These are phyloP conservation scores for Beta corolliflora DNA, from an alignment of 179 eudicot genomes.

Conservation along the genomic window DNA sequence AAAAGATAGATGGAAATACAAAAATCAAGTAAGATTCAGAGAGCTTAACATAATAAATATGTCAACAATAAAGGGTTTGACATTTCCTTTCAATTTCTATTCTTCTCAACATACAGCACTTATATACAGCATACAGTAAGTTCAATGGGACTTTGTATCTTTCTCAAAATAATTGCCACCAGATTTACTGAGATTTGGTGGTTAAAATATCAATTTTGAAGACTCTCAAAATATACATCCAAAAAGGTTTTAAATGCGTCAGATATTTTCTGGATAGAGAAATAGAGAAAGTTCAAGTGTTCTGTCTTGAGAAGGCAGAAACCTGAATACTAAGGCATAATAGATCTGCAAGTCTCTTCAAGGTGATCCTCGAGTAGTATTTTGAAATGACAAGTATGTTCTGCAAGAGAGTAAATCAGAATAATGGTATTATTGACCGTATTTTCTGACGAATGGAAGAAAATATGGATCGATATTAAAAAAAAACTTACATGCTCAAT, in stretches of 20 bases:
- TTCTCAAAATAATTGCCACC: not conserved
- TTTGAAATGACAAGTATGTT: constrained; percentile 91
- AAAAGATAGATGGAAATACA: not conserved
- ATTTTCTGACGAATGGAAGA: not conserved
- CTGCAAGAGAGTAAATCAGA: constrained; percentile 44
- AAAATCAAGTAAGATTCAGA: not conserved
- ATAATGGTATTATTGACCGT: not conserved
- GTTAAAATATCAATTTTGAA: not conserved
- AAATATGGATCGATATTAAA: not conserved
- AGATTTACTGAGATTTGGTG: not conserved
- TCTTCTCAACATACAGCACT: not conserved
- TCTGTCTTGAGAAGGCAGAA: constrained; percentile 6
- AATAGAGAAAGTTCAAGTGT: not conserved
- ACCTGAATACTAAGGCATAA: constrained; percentile 82
- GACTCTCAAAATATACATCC: not conserved
- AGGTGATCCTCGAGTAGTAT: constrained; percentile 81
- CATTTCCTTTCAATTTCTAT: not conserved
- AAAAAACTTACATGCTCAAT: constrained; percentile 81
- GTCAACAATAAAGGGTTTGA: not conserved
- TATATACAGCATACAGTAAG: not conserved
- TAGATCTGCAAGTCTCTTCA: constrained; percentile 84
- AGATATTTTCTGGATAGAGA: not conserved
- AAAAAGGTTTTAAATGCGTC: too few relatives aligned
- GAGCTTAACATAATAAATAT: not conserved
- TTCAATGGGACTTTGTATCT: too few relatives aligned